A percentile compares a stretch with the other conserved stretches of the same genome.
phyloP scores from a whole-genome alignment of 495 filamentous ascomycete species.

The Patellaria atrata region DNA sequence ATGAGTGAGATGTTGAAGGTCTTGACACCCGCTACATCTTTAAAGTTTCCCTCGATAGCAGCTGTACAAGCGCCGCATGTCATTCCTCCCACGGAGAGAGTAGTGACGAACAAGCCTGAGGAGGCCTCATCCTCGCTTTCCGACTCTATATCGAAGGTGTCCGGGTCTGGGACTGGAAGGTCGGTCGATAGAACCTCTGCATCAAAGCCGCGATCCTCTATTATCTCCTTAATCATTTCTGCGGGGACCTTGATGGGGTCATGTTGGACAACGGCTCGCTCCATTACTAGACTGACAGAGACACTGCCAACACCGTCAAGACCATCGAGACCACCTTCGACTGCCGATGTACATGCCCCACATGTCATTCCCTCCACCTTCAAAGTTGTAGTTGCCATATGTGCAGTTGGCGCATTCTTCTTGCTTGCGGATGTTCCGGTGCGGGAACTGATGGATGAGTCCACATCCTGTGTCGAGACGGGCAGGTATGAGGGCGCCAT shows the following conservation, averaged over 20 bases:
- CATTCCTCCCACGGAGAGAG: conserved; percentile 88
- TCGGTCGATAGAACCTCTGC: conserved; percentile 83
- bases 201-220: conserved; percentile 91
- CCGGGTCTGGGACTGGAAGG: conserved; percentile 29
- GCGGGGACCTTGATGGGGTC: conserved; percentile 61
- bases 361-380: conserved; percentile 91
- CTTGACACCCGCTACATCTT: conserved; percentile 31
- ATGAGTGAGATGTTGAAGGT: conserved; percentile 33
- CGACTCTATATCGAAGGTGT: conserved; percentile 18
- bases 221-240: conserved; percentile 62
- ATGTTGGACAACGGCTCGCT: conserved; percentile 79
- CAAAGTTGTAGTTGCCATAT: conserved; percentile 84
- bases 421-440: not conserved
- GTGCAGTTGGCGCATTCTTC: conserved; percentile 23
- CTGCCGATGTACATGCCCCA: conserved; percentile 75
- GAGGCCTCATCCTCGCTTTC: conserved; percentile 16
- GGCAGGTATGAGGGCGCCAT: conserved; percentile 12
- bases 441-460: conserved; percentile 1
- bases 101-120: conserved; percentile 47
- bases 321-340: conserved; percentile 70
- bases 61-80: conserved; percentile 92
- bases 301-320: conserved; percentile 68
- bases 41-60: conserved; percentile 72
- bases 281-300: conserved; percentile 84
- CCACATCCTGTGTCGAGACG: conserved; percentile 14